These are phyloP conservation scores for Canna indica DNA, from an alignment of 176 grass and related monocot genomes.

Conservation along the genomic window DNA sequence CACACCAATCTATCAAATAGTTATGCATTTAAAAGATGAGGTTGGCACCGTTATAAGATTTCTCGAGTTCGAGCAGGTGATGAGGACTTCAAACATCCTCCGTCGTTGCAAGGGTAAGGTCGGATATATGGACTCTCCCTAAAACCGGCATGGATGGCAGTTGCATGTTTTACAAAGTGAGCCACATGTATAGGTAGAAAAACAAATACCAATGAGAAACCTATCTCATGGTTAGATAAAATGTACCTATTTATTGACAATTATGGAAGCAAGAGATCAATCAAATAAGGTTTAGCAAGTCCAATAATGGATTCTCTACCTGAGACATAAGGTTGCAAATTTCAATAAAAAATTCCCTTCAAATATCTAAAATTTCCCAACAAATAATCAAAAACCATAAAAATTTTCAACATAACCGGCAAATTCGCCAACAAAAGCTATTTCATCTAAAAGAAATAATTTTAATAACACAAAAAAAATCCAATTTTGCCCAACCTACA, in stretches of 20 bases:
- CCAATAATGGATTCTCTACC: not conserved
- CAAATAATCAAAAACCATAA: not conserved
- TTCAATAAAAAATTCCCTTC: not conserved
- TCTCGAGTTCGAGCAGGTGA: not conserved
- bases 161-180: not conserved
- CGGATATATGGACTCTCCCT: not conserved
- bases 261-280: not conserved
- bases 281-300: not conserved
- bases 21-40: not conserved
- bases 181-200: not conserved
- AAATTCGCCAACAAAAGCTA: too few species aligned
- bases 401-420: too few species aligned
- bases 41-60: not conserved
- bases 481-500: not conserved
- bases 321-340: not conserved
- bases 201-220: not conserved
- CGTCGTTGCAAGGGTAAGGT: not conserved
- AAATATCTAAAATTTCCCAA: constrained; percentile 3
- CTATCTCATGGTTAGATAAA: not conserved
- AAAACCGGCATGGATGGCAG: not conserved
- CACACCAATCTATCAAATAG: not conserved
- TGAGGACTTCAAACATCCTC: not conserved
- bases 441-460: not conserved
- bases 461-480: not conserved
- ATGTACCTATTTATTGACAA: not conserved